These are phyloP conservation scores for Lolium rigidum DNA, from an alignment of 176 grass and related monocot genomes.

Conservation along the genomic window DNA sequence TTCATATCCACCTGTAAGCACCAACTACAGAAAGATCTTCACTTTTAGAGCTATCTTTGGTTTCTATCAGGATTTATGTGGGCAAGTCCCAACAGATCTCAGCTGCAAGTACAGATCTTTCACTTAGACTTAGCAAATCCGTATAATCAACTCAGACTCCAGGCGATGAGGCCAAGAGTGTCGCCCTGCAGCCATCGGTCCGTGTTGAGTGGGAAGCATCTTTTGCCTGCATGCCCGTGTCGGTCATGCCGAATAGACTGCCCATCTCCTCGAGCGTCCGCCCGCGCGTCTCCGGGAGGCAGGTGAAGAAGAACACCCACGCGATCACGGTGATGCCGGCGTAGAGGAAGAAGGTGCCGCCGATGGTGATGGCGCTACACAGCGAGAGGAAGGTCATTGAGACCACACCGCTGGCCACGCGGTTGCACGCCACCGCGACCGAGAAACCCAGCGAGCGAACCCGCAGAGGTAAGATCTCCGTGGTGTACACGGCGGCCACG, in stretches of 20 bases:
- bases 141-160: neutral
- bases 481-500: conserved; percentile 54
- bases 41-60: too few species aligned
- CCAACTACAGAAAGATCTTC: too few species aligned
- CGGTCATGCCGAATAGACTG: conserved; percentile 54
- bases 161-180: conserved; percentile 25
- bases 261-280: conserved; percentile 65
- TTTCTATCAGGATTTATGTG: too few species aligned
- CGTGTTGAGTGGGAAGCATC: neutral
- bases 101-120: too few species aligned
- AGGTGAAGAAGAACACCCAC: conserved; percentile 64
- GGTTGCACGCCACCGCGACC: conserved; percentile 57
- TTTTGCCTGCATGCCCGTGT: neutral
- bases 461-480: conserved; percentile 72
- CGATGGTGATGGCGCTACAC: conserved; percentile 62
- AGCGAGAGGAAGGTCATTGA: conserved; percentile 86
- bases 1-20: too few species aligned
- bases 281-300: conserved; percentile 62
- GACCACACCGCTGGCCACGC: conserved; percentile 49
- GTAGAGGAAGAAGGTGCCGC: conserved; percentile 79
- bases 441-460: conserved; percentile 62
- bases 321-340: conserved; percentile 44
- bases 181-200: neutral
- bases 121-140: neutral
- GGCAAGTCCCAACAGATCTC: too few species aligned